Conservation (phyloP, 2,329 filamentous ascomycete genomes). For the Aureobasidium sp. region DNA sequence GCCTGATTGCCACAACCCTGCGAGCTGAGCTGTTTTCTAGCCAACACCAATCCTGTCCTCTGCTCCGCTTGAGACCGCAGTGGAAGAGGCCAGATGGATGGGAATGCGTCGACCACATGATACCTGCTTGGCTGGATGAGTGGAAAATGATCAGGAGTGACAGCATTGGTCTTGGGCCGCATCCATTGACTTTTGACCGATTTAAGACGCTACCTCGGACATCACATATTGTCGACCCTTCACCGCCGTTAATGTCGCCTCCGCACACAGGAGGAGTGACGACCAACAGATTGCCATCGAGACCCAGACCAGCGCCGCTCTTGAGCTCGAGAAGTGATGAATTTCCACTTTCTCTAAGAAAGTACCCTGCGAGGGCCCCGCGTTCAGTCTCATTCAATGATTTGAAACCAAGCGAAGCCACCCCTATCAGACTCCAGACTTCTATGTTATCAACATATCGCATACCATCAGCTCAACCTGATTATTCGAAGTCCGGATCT, state of each 20-base stretch:
- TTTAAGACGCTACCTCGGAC: background rate
- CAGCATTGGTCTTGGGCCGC: background rate
- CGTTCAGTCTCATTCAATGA: background rate
- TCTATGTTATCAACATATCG: background rate
- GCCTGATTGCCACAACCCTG: background rate
- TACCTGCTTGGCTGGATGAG: slow-evolving; percentile 18
- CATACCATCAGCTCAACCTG: background rate
- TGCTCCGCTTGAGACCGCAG: background rate
- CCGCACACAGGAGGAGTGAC: background rate
- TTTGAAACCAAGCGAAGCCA: too few species aligned
- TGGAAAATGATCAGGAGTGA: background rate
- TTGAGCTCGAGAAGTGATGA: background rate
- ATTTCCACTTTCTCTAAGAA: background rate
- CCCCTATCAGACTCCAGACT: background rate
- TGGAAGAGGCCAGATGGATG: slow-evolving; percentile 3
- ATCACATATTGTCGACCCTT: background rate
- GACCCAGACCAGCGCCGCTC: background rate
- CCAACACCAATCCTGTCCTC: background rate
- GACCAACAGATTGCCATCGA: background rate
- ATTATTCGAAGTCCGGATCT: background rate
- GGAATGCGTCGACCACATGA: slow-evolving; percentile 18
- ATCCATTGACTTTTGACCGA: background rate
- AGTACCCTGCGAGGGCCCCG: background rate
- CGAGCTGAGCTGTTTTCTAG: background rate
- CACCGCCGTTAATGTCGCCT: background rate